Percentiles rank a stretch among this genome's conserved stretches.
These are phyloP conservation scores for Dipteronia sinensis DNA, from an alignment of 345 rosid genomes.

Conservation along the genomic window DNA sequence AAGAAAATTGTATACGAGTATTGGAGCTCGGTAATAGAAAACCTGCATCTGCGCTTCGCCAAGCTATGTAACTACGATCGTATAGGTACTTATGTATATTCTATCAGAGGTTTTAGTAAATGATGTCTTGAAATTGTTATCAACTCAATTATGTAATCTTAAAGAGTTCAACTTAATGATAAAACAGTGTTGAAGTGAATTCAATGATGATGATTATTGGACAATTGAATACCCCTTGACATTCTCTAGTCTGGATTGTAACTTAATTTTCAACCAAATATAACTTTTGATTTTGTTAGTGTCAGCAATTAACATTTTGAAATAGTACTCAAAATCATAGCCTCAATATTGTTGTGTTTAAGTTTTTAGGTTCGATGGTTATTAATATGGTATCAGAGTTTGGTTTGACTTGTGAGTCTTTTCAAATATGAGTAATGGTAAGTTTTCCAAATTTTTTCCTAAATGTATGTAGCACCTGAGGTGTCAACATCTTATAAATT, in stretches of 20 bases:
- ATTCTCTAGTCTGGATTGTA: not conserved
- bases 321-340: no score
- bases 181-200: not conserved
- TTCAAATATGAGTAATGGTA: no score
- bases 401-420: no score
- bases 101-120: not conserved
- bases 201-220: not conserved
- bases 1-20: not conserved
- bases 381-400: no score
- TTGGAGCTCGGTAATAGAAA: not conserved
- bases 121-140: not conserved
- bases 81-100: not conserved
- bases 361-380: no score
- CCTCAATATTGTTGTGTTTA: no score
- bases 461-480: no score
- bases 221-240: not conserved
- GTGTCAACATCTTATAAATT: no score
- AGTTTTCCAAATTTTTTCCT: no score
- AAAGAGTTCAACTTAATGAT: no score
- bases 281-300: not conserved
- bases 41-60: not conserved
- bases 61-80: not conserved
- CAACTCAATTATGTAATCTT: not conserved
- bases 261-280: not conserved
- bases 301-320: not conserved